Evolutionary conservation across 495 filamentous ascomycete genomes (phyloP), one percentile per base, ranked within the genome.

Genomic region (Talaromyces liani): DNA sequence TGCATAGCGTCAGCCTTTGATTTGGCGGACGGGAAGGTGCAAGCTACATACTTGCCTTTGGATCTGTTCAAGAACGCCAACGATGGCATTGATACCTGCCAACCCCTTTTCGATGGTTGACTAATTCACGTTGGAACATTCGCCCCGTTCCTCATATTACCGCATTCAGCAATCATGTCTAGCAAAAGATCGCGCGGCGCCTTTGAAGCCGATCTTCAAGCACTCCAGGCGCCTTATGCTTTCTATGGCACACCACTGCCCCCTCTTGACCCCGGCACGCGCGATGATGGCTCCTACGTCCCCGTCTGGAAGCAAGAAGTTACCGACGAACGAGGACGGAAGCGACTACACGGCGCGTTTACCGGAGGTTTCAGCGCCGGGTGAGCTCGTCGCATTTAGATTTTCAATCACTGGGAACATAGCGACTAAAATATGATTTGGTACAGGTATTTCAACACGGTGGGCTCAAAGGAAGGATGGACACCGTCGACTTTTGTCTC

Each of bases 401-500:
- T 65, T 29, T 22, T 16, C 27, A 68, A 58, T 41, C 36, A 58
- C 60, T 65, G 58, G 56, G 65, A 61, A 66, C 65, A 70, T 64
- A 39, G 64, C 66, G 58, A 66, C 71, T 78, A 66, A 79, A 62
- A 67, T 59, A 65, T 68, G 64, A 61, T 61, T 58, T 55, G 65
- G 49, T 65, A 55, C 65, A 95, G 91, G 65, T 97, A 98, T 74
- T 98, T 94, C 79, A 98, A 98, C 71, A 96, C 91, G 10, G 95
- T 97, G 68, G 95, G 94, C 31, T 96, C 92, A 7, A 98, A 98
- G 76, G 93, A 98, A 83, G 94, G 94, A 77, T 98, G 93, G 93
- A 88, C 89, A 12, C 94, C 94, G 7, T 82, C 91, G 12, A 88
- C 89, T 6, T 98, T 98, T 70, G 88, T 96, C 36, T 97, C 92